These are phyloP conservation scores for Laetiporus sulphureus DNA, from an alignment of 1,284 basidiomycete genomes.

Conservation along the genomic window DNA sequence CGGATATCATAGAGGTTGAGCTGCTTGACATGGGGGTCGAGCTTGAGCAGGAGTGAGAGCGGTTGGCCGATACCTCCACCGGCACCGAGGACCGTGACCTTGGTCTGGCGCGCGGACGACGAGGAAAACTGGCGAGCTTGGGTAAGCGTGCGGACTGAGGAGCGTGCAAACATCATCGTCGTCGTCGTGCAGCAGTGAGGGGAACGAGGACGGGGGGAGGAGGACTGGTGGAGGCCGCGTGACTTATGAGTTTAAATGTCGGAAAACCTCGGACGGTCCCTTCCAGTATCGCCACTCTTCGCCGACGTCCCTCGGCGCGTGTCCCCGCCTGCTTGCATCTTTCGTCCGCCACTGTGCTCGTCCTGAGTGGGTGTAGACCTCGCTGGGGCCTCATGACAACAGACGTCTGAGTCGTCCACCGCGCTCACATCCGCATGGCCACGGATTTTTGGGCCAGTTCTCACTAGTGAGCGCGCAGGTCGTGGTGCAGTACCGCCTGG, in stretches of 20 bases:
- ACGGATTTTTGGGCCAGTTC: constrained; percentile 74
- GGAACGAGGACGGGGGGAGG: constrained; percentile 3
- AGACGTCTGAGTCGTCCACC: not conserved
- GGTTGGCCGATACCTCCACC: constrained; percentile 93
- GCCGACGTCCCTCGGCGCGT: not conserved
- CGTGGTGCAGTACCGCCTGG: not conserved
- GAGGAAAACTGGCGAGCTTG: constrained; percentile 72
- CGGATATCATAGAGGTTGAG: constrained; percentile 88
- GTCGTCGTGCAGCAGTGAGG: constrained; percentile 9
- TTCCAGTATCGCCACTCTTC: not conserved
- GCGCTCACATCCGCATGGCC: constrained; percentile 48
- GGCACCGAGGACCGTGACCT: constrained; percentile 89
- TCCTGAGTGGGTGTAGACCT: not conserved
- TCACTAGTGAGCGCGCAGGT: constrained; percentile 48
- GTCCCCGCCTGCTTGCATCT: not conserved
- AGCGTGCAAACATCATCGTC: constrained; percentile 43
- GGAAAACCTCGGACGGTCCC: constrained; percentile 6
- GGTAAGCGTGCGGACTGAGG: constrained; percentile 42
- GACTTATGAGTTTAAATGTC: constrained; percentile 9
- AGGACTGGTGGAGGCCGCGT: constrained; percentile 9
- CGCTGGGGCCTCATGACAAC: not conserved
- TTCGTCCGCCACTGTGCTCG: not conserved
- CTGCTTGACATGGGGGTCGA: constrained; percentile 73
- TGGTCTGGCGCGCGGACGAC: constrained; percentile 64
- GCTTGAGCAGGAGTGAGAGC: constrained; percentile 84